Evolutionary conservation across 2,329 filamentous ascomycete genomes (phyloP), one percentile per base, ranked within the genome.

Genomic region (Apiospora koreana): DNA sequence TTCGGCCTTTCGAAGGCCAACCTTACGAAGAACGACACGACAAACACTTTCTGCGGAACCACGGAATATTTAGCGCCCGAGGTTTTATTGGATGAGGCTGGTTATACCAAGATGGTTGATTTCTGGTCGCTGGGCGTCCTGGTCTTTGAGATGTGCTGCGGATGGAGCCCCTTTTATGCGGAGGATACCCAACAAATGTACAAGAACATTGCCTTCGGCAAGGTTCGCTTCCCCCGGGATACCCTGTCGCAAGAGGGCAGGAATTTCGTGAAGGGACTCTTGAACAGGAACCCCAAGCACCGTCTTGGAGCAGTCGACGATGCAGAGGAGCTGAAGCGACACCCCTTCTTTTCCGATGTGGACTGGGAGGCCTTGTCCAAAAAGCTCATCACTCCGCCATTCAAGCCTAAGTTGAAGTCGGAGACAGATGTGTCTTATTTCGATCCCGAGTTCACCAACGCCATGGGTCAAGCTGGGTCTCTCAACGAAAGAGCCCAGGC

Each of bases 141-240:
- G 69, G 96, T 99, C 1, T 99, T 99, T 77, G 96, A 99, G 82
- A 99, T 99, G 96, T 99, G 96, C 85, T 99, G 96, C 77, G 96
- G 96, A 43, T 99, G 96, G 96, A 98, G 94, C 77, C 96, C 96
- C 0, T 99, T 99, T 83, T 99, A 98, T 77, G 96, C 96, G 70
- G 96, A 99, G 79, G 96, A 99, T 79, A 99, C 96, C 0, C 96
- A 99, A 82, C 96, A 99, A 81, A 99, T 99, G 96, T 99, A 99
- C 86, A 99, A 99, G 86, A 99, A 99, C 84, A 99, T 99, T 80
- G 96, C 96, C 0, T 99, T 99, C 79, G 96, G 96, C 79, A 99
- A 99, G 80, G 96, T 99, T 70, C 89, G 96, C 72, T 99, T 99
- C 81, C 96, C 96, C 9, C 90, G 95, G 74, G 96, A 99, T 81